Evolutionary conservation across 1,139 yeast genomes (phyloP).

Genomic region (Meyerozyma elateridarum): DNA sequence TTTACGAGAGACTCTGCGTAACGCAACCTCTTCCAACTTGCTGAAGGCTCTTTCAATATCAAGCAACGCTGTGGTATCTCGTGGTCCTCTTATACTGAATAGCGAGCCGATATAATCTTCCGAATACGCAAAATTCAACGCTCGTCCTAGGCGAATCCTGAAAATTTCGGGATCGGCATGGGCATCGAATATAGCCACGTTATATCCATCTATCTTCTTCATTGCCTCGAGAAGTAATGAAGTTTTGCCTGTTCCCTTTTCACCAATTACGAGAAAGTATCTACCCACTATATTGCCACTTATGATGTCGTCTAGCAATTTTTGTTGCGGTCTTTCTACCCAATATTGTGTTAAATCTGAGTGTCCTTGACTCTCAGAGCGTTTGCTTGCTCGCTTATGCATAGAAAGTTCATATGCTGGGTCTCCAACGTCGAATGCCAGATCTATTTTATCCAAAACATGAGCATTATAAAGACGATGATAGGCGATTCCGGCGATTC

Average conservation of each 20-base stretch:
- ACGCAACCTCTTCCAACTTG: constrained; percentile 70
- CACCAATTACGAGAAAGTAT: constrained; percentile 72
- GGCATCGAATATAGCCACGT: constrained; percentile 74
- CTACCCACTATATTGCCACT: constrained; percentile 61
- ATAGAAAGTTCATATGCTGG: constrained; percentile 58
- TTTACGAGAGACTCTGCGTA: constrained; percentile 35
- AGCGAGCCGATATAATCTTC: constrained; percentile 83
- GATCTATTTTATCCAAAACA: constrained; percentile 60
- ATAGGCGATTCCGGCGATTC: constrained; percentile 66
- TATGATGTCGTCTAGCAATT: constrained; percentile 59
- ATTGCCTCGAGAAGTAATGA: constrained; percentile 68
- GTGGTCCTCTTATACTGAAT: constrained; percentile 78
- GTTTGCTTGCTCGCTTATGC: constrained; percentile 39
- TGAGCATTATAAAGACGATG: constrained; percentile 58
- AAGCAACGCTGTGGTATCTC: constrained; percentile 77
- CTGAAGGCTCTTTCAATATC: constrained; percentile 82
- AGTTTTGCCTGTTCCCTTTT: constrained; percentile 84
- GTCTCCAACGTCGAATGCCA: constrained; percentile 66
- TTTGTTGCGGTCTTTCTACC: constrained; percentile 72
- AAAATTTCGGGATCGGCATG: constrained; percentile 85
- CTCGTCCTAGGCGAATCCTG: constrained; percentile 70
- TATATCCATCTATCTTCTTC: constrained; percentile 56
- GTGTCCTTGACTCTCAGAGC: constrained; percentile 20
- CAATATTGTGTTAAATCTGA: constrained; percentile 36
- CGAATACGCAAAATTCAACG: constrained; percentile 66